Evolutionary conservation across 2,329 filamentous ascomycete species (phyloP).

Genomic region (Penicillium polonicum): DNA sequence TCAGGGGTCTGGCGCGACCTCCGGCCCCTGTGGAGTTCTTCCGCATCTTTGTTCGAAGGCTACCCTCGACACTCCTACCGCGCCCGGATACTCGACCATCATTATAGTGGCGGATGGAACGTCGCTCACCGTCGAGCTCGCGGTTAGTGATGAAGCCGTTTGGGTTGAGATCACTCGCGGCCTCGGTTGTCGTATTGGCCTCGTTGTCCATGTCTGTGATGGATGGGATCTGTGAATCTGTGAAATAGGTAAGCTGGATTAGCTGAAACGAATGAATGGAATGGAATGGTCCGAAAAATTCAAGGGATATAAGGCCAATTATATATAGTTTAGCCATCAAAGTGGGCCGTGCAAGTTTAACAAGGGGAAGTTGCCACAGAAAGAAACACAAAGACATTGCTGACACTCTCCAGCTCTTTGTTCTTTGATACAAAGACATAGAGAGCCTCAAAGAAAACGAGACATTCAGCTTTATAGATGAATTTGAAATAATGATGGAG

Average conservation of each 20-base stretch:
- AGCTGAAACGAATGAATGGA: neutral
- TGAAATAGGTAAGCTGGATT: neutral
- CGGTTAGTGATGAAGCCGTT: slow-evolving; percentile 6
- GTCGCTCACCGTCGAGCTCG: slow-evolving; percentile 1
- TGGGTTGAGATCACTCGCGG: neutral
- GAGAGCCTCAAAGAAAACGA: neutral
- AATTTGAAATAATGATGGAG: neutral
- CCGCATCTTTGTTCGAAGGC: neutral
- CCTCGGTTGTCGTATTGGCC: neutral
- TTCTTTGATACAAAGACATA: neutral
- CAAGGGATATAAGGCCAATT: neutral
- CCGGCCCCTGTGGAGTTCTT: neutral
- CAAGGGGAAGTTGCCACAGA: neutral
- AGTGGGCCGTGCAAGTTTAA: neutral
- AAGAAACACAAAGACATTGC: neutral
- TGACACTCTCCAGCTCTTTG: neutral
- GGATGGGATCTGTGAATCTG: neutral
- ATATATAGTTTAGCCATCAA: neutral
- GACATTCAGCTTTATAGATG: too few relatives aligned
- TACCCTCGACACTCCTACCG: neutral
- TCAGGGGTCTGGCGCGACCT: neutral
- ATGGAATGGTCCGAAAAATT: neutral
- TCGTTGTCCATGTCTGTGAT: neutral
- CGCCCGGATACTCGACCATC: slow-evolving; percentile 4
- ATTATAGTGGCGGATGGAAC: slow-evolving; percentile 5